A percentile compares a stretch with the other conserved stretches of the same genome.
Evolutionary conservation across 306 rosid species (phyloP).

Genomic region (Citrullus amarus): DNA sequence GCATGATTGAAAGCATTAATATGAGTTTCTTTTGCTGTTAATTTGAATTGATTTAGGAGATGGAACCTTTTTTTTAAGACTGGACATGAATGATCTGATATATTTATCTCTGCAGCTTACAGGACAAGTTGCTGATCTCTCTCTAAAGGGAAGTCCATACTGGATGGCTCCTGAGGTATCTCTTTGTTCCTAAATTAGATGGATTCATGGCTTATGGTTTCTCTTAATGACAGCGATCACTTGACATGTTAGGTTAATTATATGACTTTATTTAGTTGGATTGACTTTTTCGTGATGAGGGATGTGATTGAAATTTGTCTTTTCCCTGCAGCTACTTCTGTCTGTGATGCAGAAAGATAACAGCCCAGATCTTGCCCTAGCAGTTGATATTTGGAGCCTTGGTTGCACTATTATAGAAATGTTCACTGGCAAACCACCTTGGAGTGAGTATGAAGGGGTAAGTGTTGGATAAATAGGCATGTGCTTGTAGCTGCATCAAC

Average conservation of each 20-base stretch:
- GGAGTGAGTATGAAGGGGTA: slow-evolving; percentile 97
- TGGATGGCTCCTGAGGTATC: slow-evolving; percentile 99
- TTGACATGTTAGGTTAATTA: not conserved
- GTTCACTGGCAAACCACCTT: slow-evolving; percentile 93
- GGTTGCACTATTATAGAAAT: slow-evolving; percentile 95
- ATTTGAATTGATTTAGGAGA: not conserved
- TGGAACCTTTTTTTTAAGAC: not conserved
- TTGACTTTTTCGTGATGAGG: not conserved
- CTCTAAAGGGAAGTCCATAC: slow-evolving; percentile 94
- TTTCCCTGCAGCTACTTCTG: slow-evolving; percentile 55
- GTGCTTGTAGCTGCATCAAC: not conserved
- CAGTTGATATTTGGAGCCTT: slow-evolving; percentile 93
- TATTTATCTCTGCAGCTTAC: slow-evolving; percentile 44
- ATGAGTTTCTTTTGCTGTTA: not conserved
- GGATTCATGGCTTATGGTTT: not conserved
- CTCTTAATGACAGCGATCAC: not conserved
- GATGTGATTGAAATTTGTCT: not conserved
- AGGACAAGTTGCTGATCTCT: slow-evolving; percentile 70
- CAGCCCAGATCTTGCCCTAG: slow-evolving; percentile 77
- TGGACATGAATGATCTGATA: not conserved
- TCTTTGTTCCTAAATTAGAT: slow-evolving; percentile 9
- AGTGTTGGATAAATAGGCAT: slow-evolving; percentile 21
- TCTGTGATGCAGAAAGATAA: slow-evolving; percentile 68
- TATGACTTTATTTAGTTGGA: not conserved
- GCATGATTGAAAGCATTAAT: not conserved